Base-by-base conservation (phyloP, 768 basidiomycete genomes). In the Xerocomus potaroensis region DNA sequence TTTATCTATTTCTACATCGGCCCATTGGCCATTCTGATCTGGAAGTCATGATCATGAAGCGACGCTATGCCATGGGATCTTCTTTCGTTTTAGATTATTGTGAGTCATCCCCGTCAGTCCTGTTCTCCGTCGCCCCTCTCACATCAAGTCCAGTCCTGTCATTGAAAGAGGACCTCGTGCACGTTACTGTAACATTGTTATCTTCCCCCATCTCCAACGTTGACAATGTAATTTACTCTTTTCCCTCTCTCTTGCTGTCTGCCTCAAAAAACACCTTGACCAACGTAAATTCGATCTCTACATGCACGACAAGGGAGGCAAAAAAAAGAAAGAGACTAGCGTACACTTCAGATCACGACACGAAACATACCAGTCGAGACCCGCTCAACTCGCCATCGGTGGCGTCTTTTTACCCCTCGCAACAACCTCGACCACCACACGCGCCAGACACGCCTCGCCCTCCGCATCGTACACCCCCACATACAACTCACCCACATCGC, bases 1-100 rank as follows among this genome's bases (percentile, higher is more conserved):
- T 98, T 98, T 72, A 93, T 98, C 73, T 98, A 98, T 78, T 95
- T 95, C 72, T 97, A 95, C 75, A 76, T 98, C 65, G 92, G 91
- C 47, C 73, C 84, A 29, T 83, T 94, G 59, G 94, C 94, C 50
- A 82, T 97, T 71, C 84, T 97, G 67, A 82, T 92, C 73, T 92
- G 90, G 90, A 92, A 91, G 74, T 91, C 90, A 78, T 91, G 26
- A 27, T n/a, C n/a, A n/a, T n/a, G 71, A 71, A 70, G 41, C 39
- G 23, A 11, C 24, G 26, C 16, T n/a, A n/a, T n/a, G n/a, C n/a
- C 38, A 26, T 30, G 40, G 47, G 34, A 19, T 45, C 47, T 42
- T 44, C 39, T 35, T 40, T 41, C 43, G 41, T 43, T 43, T 47
- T 56, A 61, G 63, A 63, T 51, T 49, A 57, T 53, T 40, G 64